Conservation (phyloP, 768 basidiomycete species). For the Lyophyllum decastes region DNA sequence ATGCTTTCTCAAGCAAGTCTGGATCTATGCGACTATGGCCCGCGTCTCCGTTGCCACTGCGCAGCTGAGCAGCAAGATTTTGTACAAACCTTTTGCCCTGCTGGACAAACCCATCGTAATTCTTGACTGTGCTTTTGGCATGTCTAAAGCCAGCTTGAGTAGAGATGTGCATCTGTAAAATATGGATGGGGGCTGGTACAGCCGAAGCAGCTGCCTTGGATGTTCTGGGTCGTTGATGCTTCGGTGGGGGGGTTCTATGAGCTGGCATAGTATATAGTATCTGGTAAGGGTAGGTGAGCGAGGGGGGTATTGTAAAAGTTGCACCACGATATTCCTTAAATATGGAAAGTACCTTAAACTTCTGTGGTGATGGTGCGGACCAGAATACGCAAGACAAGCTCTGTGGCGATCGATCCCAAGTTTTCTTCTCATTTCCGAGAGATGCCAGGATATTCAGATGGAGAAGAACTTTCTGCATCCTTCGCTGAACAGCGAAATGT, state of each 20-base stretch:
- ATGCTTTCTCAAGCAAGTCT: constrained; percentile 23
- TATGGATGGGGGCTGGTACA: neutral
- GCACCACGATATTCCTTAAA: neutral
- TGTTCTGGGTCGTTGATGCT: neutral
- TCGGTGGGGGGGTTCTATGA: neutral
- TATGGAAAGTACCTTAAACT: too few species aligned
- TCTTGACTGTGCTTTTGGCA: neutral
- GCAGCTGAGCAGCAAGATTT: neutral
- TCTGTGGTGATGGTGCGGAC: neutral
- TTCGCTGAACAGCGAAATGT: too few species aligned
- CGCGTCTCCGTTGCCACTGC: neutral
- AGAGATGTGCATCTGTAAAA: neutral
- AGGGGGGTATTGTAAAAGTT: neutral
- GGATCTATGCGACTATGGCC: constrained; percentile 17
- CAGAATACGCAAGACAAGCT: neutral
- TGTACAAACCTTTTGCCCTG: neutral
- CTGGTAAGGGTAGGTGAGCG: too few species aligned
- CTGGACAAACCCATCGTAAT: neutral
- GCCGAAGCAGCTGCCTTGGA: neutral
- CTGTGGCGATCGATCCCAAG: too few species aligned
- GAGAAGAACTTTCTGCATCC: too few species aligned
- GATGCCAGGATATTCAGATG: too few species aligned
- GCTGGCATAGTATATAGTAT: too few species aligned
- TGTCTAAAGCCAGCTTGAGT: neutral
- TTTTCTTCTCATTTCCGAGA: too few species aligned